Percentiles rank a stretch among this genome's conserved stretches.
Evolutionary conservation across 2,329 filamentous ascomycete genomes (phyloP).

Genomic region (Chaetomium sp.): DNA sequence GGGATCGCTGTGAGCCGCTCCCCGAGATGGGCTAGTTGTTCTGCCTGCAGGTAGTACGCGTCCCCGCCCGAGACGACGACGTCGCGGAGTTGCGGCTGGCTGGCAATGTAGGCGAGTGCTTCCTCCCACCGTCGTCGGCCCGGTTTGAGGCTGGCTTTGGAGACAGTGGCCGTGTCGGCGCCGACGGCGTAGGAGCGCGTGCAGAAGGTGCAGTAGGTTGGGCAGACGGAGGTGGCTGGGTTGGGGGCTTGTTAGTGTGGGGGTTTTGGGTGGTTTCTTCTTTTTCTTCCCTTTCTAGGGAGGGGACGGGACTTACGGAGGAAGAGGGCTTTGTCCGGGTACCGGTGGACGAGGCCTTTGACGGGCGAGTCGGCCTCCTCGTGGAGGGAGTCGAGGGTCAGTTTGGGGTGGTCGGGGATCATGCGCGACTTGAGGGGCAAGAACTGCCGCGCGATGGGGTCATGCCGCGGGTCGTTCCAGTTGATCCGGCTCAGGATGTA

Average conservation of each 20-base stretch:
- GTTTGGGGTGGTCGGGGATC: slow-evolving; percentile 55
- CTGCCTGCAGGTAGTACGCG: slow-evolving; percentile 57
- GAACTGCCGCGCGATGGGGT: slow-evolving; percentile 63
- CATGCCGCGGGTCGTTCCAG: slow-evolving; percentile 60
- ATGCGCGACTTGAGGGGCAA: slow-evolving; percentile 58
- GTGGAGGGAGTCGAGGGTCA: slow-evolving; percentile 60
- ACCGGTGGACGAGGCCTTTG: slow-evolving; percentile 62
- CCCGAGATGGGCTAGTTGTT: slow-evolving; percentile 57
- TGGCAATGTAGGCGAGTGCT: slow-evolving; percentile 59
- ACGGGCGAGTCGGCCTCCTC: slow-evolving; percentile 60
- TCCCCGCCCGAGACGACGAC: slow-evolving; percentile 67
- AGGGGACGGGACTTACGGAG: slow-evolving; percentile 48
- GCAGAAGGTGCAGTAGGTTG: slow-evolving; percentile 64
- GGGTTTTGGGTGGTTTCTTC: background rate
- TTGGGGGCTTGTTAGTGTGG: background rate
- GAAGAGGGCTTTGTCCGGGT: slow-evolving; percentile 64
- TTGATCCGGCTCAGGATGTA: slow-evolving; percentile 61
- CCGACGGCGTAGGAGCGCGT: slow-evolving; percentile 64
- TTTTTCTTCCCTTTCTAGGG: background rate
- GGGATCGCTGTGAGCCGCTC: slow-evolving; percentile 57
- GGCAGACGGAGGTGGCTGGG: slow-evolving; percentile 60
- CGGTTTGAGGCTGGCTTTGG: slow-evolving; percentile 48
- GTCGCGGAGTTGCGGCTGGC: slow-evolving; percentile 53
- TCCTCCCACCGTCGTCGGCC: slow-evolving; percentile 53
- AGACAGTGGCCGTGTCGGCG: slow-evolving; percentile 54